phyloP scores from a whole-genome alignment of 2,329 filamentous ascomycete genomes.

The Colletotrichum lindemuthianum region DNA sequence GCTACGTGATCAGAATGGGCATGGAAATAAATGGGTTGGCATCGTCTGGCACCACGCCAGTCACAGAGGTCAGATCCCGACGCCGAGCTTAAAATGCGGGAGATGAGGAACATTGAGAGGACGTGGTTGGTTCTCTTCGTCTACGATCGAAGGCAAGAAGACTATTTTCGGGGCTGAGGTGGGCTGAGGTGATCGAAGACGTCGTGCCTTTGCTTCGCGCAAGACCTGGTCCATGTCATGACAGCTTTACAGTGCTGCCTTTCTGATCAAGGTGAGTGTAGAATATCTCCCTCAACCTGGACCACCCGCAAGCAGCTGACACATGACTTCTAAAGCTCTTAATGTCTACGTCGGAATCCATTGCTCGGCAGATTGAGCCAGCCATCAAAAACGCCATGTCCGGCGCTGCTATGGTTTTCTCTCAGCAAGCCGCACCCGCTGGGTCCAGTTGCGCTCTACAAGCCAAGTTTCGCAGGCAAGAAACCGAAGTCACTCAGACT shows the following conservation, averaged over 20 bases:
- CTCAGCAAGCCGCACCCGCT: slow-evolving; percentile 41
- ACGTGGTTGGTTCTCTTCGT: slow-evolving; percentile 23
- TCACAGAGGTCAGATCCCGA: background rate
- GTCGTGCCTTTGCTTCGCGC: slow-evolving; percentile 49
- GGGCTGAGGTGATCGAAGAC: background rate
- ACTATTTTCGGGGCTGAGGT: rapidly evolving
- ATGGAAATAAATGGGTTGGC: slow-evolving; percentile 53
- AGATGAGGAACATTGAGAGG: slow-evolving; percentile 16
- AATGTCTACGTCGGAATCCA: slow-evolving; percentile 7
- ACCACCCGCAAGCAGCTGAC: background rate
- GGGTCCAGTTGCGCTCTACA: slow-evolving; percentile 45
- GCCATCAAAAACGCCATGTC: slow-evolving; percentile 35
- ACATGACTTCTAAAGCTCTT: background rate
- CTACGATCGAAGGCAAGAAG: slow-evolving; percentile 18
- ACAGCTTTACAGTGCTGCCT: slow-evolving; percentile 51
- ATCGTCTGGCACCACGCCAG: slow-evolving; percentile 39
- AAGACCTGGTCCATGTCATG: slow-evolving; percentile 55
- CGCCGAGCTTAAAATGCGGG: background rate
- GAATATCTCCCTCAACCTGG: background rate
- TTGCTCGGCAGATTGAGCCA: slow-evolving; percentile 5
- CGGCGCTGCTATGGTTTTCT: slow-evolving; percentile 39
- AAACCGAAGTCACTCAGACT: background rate
- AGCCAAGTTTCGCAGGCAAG: slow-evolving; percentile 34
- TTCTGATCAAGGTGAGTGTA: slow-evolving; percentile 47
- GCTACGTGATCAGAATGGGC: slow-evolving; percentile 52